A percentile compares a stretch with the other conserved stretches of the same genome.
Evolutionary conservation across 495 filamentous ascomycete species (phyloP).

Genomic region (Baudoinia panamericana): DNA sequence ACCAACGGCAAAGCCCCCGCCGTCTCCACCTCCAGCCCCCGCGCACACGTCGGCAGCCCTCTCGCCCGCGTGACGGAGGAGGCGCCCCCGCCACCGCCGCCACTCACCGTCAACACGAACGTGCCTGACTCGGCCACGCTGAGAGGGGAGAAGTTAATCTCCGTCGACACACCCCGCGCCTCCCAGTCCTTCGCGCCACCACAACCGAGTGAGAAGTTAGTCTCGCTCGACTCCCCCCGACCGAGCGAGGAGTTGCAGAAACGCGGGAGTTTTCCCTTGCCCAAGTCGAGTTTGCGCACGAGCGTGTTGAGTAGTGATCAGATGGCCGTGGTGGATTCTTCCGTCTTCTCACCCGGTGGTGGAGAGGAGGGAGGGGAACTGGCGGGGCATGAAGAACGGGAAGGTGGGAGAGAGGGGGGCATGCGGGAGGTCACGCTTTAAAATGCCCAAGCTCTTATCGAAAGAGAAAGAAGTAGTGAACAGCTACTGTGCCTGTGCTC

Average conservation of each 20-base stretch:
- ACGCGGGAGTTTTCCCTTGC: conserved; percentile 13
- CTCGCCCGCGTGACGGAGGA: conserved; percentile 32
- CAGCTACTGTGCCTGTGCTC: too few relatives aligned
- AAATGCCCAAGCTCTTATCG: too few relatives aligned
- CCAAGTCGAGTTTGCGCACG: conserved; percentile 11
- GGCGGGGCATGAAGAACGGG: too few relatives aligned
- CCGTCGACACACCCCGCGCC: conserved; percentile 27
- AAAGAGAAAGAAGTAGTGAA: too few relatives aligned
- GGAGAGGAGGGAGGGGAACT: too few relatives aligned
- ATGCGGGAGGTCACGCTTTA: too few relatives aligned
- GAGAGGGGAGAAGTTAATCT: conserved; percentile 26
- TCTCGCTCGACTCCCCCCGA: conserved; percentile 9
- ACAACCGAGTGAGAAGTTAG: conserved; percentile 5
- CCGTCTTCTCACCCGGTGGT: too few relatives aligned
- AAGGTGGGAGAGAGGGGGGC: too few relatives aligned
- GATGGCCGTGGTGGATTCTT: conserved; percentile 2
- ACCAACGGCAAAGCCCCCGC: conserved; percentile 21
- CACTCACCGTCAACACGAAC: conserved; percentile 19
- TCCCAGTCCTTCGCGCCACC: background rate
- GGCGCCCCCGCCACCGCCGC: conserved; percentile 19
- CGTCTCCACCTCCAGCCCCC: conserved; percentile 24
- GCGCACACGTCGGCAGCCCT: conserved; percentile 28
- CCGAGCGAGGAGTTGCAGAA: conserved; percentile 5
- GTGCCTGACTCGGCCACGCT: conserved; percentile 2
- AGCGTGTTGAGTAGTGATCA: conserved; percentile 9